These are phyloP conservation scores for Pseudocercospora cruenta DNA, from an alignment of 2,329 filamentous ascomycete genomes.

Conservation along the genomic window DNA sequence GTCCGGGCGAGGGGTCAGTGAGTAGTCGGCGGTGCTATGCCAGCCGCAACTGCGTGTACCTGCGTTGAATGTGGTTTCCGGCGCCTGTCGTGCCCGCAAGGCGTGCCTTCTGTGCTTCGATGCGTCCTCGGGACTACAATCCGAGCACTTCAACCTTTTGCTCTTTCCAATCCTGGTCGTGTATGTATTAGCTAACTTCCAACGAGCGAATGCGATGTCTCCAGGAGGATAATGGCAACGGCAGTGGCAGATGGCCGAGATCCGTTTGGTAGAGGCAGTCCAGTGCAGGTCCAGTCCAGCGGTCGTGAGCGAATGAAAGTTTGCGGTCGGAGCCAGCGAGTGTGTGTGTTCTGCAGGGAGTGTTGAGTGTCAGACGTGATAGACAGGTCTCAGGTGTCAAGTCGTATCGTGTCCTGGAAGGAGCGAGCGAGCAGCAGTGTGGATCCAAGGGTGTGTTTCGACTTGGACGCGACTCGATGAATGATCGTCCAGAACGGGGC, in stretches of 20 bases:
- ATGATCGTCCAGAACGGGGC: background rate
- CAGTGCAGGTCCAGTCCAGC: background rate
- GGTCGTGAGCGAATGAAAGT: slow-evolving; percentile 2
- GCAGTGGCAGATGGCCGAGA: background rate
- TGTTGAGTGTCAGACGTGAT: background rate
- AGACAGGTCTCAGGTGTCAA: background rate
- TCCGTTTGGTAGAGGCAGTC: background rate
- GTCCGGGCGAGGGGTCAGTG: slow-evolving; percentile 11
- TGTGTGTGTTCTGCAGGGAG: background rate
- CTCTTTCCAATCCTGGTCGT: background rate
- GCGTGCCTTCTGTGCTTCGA: slow-evolving; percentile 7
- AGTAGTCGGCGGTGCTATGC: slow-evolving; percentile 9
- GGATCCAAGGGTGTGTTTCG: slow-evolving; percentile 3
- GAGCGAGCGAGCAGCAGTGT: background rate
- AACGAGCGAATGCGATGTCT: background rate
- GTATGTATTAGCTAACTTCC: background rate
- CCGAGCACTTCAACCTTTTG: background rate
- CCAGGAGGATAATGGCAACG: background rate
- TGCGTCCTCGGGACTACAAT: background rate
- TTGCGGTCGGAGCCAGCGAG: background rate
- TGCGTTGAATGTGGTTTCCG: background rate
- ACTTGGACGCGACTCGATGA: slow-evolving; percentile 1
- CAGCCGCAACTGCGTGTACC: background rate
- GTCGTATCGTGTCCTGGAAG: background rate
- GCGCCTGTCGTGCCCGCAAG: background rate